Evolutionary conservation across 768 basidiomycete species (phyloP), one percentile per base, ranked within the genome.

Genomic region (Infundibulicybe gibba): DNA sequence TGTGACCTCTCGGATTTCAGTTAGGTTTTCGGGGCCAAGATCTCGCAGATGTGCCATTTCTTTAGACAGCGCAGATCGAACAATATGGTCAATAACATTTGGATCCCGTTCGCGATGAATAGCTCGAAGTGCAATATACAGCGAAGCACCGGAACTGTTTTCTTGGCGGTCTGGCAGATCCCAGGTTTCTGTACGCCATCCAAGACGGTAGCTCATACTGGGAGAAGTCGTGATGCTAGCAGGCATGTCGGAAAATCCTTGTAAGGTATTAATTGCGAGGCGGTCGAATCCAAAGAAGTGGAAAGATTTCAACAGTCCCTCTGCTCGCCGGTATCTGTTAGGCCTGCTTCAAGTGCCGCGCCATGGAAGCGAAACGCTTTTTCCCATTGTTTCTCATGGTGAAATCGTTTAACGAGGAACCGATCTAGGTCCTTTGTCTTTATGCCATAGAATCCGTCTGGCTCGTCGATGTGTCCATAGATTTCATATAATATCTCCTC

Each of bases 391-490:
- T 83, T 77, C 63, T 99, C 97, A 52, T 99, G 97, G 54, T 91
- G 89, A 51, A 95, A 85, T 9, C 91, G 81, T 51, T 83, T 86
- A 43, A 94, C 73, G 32, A 99, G 75, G 47, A 94, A 88, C 38
- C 79, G 76, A 19, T 81, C 77, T n/a, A 90, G 76, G 58, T 98
- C 83, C 30, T 75, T 65, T 6, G 87, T 83, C 51, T 85, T 76
- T 49, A 98, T 93, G 5, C 93, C 93, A 63, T 99, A 99, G 62
- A 99, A 99, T 1, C 97, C 94, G 56, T 99, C 97, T 0, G 94
- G 94, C 61, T 99, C 97, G 58, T 97, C 94, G 49, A 99, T 93
- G 55, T 93, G 87, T 45, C 84, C 83, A 59, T 98, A 99, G 42
- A 98, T 92, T 42, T 87, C 86, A 68, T 93, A 97, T 16, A 98